A percentile compares a stretch with the other conserved stretches of the same genome.
Evolutionary conservation across 768 basidiomycete genomes (phyloP).

Genomic region (Russula abietina): DNA sequence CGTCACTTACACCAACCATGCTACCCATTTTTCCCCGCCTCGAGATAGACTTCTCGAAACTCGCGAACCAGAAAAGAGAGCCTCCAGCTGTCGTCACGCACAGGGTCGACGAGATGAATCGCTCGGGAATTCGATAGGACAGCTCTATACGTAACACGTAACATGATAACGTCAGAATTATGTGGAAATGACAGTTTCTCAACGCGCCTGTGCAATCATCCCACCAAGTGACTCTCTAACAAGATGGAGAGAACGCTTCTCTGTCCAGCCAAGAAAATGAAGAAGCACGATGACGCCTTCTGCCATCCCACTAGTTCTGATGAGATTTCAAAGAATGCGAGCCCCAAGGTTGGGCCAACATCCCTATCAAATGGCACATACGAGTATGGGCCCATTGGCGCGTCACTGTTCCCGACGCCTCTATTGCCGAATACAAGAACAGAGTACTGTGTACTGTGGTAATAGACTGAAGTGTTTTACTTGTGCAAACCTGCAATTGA

Average conservation of each 20-base stretch:
- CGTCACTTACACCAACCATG: no score
- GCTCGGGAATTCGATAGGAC: constrained; percentile 55
- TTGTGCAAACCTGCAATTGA: constrained; percentile 63
- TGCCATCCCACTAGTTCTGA: constrained; percentile 72
- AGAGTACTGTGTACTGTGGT: constrained; percentile 48
- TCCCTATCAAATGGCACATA: constrained; percentile 33
- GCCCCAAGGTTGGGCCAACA: background rate
- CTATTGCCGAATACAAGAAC: constrained; percentile 79
- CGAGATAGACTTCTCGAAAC: no score
- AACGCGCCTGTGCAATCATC: constrained; percentile 69
- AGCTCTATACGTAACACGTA: constrained; percentile 55
- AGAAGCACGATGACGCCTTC: constrained; percentile 63
- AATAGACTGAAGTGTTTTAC: constrained; percentile 56
- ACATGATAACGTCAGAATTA: background rate
- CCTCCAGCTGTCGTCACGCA: constrained; percentile 68
- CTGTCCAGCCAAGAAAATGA: constrained; percentile 68
- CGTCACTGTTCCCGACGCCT: constrained; percentile 70
- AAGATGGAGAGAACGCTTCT: constrained; percentile 53
- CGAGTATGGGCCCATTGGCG: constrained; percentile 74
- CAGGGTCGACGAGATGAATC: constrained; percentile 61
- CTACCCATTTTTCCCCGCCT: no score
- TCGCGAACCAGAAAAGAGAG: no score
- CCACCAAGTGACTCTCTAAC: constrained; percentile 76
- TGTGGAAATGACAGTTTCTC: background rate
- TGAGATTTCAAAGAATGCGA: no score